Conservation (phyloP, 148 eudicot genomes). For the Rhododendron vialii region DNA sequence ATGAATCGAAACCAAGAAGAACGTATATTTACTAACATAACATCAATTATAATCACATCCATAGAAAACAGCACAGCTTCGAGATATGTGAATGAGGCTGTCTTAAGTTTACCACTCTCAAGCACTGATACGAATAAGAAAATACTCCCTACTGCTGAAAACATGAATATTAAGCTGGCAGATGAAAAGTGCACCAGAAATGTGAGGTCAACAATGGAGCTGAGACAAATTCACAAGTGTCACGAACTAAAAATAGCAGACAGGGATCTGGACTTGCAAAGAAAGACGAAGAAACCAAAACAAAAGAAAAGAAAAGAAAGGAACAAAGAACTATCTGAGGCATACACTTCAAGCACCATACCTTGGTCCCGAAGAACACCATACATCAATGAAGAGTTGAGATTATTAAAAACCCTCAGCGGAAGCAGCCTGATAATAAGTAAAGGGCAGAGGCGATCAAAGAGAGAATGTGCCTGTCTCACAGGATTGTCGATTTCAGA, state of each 20-base stretch:
- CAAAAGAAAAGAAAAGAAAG: neutral
- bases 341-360: conserved; percentile 21
- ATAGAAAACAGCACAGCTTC: neutral
- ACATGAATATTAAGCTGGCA: neutral
- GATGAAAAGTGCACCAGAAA: neutral
- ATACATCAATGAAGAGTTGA: conserved; percentile 51
- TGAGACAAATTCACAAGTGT: neutral
- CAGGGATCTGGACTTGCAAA: neutral
- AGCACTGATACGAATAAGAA: neutral
- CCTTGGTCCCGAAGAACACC: conserved; percentile 27
- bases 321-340: neutral
- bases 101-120: neutral
- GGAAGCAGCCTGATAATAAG: conserved; percentile 77
- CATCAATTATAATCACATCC: neutral
- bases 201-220: neutral
- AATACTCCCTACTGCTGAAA: neutral
- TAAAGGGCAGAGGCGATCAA: conserved; percentile 68
- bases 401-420: conserved; percentile 58
- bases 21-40: neutral
- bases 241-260: neutral
- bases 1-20: neutral
- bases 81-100: neutral
- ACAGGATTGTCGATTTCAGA: conserved; percentile 17
- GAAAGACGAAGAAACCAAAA: neutral
- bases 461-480: conserved; percentile 34